A percentile compares a stretch with the other conserved stretches of the same genome.
Evolutionary conservation across 1,284 basidiomycete species (phyloP).

Genomic region (Hymenochaete sp.): DNA sequence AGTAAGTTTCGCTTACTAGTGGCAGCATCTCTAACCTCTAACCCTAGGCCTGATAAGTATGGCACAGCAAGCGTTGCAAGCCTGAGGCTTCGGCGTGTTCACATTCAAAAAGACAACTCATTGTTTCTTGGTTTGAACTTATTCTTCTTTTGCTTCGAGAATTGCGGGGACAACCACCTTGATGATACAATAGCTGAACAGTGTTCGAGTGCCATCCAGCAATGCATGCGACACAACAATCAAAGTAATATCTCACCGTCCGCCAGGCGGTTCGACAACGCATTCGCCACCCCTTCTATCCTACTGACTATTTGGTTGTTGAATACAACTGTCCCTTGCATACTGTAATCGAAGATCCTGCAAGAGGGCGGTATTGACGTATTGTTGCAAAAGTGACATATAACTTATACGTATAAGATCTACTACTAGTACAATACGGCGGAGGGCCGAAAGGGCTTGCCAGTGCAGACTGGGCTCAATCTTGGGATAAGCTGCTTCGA

Average conservation of each 20-base stretch:
- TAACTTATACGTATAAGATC: too few species aligned
- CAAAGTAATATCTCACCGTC: conserved; percentile 70
- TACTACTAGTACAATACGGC: too few species aligned
- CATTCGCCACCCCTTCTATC: conserved; percentile 83
- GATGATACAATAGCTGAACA: conserved; percentile 51
- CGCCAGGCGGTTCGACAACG: conserved; percentile 72
- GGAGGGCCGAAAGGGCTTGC: conserved; percentile 60
- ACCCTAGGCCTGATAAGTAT: too few species aligned
- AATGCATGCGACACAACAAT: conserved; percentile 5
- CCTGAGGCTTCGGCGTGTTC: conserved; percentile 96
- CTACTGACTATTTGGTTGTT: conserved; percentile 86
- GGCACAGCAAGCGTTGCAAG: conserved; percentile 85
- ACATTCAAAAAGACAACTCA: conserved; percentile 90
- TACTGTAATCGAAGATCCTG: conserved; percentile 77
- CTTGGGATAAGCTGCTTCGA: conserved; percentile 71
- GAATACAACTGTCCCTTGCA: conserved; percentile 88
- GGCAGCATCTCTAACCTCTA: conserved; percentile 69
- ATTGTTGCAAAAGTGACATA: conserved; percentile 98
- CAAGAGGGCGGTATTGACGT: conserved; percentile 86
- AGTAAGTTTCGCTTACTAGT: conserved; percentile 66
- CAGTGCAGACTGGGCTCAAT: conserved; percentile 78
- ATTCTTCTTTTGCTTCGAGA: conserved; percentile 90
- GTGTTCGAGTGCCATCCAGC: conserved; percentile 4
- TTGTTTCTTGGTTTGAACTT: conserved; percentile 98
- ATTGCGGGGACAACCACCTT: conserved; percentile 66